A percentile compares a stretch with the other conserved stretches of the same genome.
Evolutionary conservation across 306 rosid genomes (phyloP).

Genomic region (Begonia fuchsioides): DNA sequence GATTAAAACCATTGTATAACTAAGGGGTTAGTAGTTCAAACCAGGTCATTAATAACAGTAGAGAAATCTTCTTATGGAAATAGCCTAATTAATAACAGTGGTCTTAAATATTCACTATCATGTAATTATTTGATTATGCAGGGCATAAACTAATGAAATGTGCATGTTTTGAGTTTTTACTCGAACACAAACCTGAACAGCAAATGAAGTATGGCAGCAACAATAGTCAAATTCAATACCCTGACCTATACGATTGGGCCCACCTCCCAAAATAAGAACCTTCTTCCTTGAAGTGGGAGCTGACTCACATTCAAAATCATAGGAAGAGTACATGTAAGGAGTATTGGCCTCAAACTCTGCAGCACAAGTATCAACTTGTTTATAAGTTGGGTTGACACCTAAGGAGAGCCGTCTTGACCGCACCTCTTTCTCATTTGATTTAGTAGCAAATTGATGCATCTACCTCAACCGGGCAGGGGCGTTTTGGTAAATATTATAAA

Average conservation of each 20-base stretch:
- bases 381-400: conserved; percentile 69
- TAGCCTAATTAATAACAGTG: too few relatives aligned
- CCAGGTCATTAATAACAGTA: too few relatives aligned
- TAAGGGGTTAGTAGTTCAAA: too few relatives aligned
- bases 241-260: conserved; percentile 97
- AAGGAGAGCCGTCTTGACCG: conserved; percentile 47
- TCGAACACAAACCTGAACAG: conserved; percentile 56
- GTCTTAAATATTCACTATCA: too few relatives aligned
- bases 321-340: conserved; percentile 96
- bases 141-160: too few relatives aligned
- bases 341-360: conserved; percentile 99
- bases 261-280: conserved; percentile 92
- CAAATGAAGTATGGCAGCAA: conserved; percentile 89
- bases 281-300: conserved; percentile 74
- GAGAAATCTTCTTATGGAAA: too few relatives aligned
- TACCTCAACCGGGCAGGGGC: too few relatives aligned
- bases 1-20: too few relatives aligned
- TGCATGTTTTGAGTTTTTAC: not conserved
- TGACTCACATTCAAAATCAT: conserved; percentile 94
- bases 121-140: too few relatives aligned
- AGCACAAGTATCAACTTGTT: conserved; percentile 96
- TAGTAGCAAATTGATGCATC: too few relatives aligned
- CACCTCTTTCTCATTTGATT: conserved; percentile 66
- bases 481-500: too few relatives aligned
- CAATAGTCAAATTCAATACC: conserved; percentile 99